These are phyloP conservation scores for Pseudoscleropodium purum DNA, from an alignment of 225 moss, liverwort and hornwort genomes.

Conservation along the genomic window DNA sequence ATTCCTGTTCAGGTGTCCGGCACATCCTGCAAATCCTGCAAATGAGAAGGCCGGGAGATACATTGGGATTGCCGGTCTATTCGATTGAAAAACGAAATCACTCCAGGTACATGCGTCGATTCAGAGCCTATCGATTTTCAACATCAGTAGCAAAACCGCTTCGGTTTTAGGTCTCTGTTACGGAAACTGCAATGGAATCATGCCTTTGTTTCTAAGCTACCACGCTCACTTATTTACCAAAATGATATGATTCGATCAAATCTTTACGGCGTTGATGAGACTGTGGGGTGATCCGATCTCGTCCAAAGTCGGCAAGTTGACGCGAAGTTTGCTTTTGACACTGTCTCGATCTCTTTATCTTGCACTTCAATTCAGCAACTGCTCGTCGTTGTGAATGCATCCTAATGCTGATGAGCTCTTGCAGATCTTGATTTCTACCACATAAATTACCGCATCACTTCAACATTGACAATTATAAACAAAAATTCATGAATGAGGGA, in stretches of 20 bases:
- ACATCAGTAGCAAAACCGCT: neutral
- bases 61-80: neutral
- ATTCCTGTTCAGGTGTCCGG: conserved; percentile 17
- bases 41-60: neutral
- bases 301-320: neutral
- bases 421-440: neutral
- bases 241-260: neutral
- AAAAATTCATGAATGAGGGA: neutral
- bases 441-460: neutral
- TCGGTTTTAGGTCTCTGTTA: neutral
- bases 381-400: neutral
- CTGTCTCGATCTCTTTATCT: neutral
- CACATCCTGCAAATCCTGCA: neutral
- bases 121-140: neutral
- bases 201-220: neutral
- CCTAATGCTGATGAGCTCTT: neutral
- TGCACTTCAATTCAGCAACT: neutral
- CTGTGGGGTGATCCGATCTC: neutral
- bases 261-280: neutral
- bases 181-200: neutral
- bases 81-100: neutral
- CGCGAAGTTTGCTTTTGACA: neutral
- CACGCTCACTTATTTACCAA: neutral
- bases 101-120: neutral
- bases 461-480: neutral